Conservation (phyloP, 148 eudicot species). For the Cornus kousa region DNA sequence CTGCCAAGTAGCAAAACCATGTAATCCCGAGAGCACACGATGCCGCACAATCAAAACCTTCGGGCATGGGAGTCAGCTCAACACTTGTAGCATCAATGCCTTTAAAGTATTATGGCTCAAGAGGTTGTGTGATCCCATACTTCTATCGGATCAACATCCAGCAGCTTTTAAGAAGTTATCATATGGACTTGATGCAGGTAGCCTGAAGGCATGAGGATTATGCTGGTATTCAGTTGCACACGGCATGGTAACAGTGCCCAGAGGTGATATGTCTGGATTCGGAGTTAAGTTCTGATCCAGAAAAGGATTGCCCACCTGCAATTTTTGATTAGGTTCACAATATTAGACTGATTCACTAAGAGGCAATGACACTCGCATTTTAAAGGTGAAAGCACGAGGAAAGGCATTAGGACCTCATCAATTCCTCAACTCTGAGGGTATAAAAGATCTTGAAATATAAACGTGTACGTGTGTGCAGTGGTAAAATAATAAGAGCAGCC, state of each 20-base stretch:
- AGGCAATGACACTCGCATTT: background rate
- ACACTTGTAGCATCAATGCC: background rate
- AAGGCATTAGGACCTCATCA: background rate
- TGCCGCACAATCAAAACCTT: background rate
- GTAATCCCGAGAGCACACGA: background rate
- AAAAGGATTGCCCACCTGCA: constrained; percentile 61
- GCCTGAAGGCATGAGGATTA: constrained; percentile 45
- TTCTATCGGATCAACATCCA: constrained; percentile 41
- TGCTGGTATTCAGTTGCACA: constrained; percentile 54
- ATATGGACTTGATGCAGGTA: constrained; percentile 75
- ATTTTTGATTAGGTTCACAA: background rate
- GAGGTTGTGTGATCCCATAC: background rate
- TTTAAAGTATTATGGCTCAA: background rate
- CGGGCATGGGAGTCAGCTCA: background rate
- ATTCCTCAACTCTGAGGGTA: background rate
- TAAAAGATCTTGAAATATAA: background rate
- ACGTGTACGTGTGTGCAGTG: background rate
- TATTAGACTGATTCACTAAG: background rate
- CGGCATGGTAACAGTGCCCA: constrained; percentile 18
- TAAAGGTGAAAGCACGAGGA: background rate
- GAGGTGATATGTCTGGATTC: constrained; percentile 13
- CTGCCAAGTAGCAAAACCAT: background rate
- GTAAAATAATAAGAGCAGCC: background rate
- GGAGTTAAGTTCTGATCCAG: constrained; percentile 27
- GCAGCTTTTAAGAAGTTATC: constrained; percentile 85